Conservation (phyloP, 148 eudicot species). For the Rhododendron kiyosumense region DNA sequence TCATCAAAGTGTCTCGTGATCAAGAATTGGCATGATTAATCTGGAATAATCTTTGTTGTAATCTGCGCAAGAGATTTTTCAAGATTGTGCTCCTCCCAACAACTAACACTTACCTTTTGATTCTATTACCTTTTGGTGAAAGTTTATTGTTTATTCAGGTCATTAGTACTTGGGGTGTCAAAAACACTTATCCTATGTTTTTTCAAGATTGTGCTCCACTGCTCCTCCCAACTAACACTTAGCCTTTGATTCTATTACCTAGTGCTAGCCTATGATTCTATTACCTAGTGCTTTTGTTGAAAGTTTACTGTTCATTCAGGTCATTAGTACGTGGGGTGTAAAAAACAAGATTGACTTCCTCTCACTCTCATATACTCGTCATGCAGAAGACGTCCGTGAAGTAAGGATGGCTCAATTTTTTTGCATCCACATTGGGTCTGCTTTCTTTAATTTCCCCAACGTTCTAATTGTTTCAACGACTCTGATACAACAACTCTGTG, state of each 20-base stretch:
- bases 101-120: not conserved
- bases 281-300: constrained; percentile 9
- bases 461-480: not conserved
- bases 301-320: constrained; percentile 32
- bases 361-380: constrained; percentile 82
- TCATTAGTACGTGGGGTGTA: constrained; percentile 85
- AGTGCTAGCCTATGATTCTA: not conserved
- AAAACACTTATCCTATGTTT: not conserved
- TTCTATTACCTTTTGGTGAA: constrained; percentile 8
- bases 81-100: not conserved
- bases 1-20: not conserved
- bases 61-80: not conserved
- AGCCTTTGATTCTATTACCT: not conserved
- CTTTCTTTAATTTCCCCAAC: not conserved
- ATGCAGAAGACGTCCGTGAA: constrained; percentile 95
- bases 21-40: not conserved
- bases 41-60: not conserved
- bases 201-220: not conserved
- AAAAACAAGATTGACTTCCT: constrained; percentile 92
- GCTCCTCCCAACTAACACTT: not conserved
- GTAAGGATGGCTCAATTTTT: constrained; percentile 29
- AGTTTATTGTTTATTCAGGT: constrained; percentile 1
- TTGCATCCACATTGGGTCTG: not conserved
- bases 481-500: not conserved
- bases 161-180: not conserved